Evolutionary conservation across 163 green algal species (phyloP), one percentile per base, ranked within the genome.

Genomic region (Scenedesmus sp.): DNA sequence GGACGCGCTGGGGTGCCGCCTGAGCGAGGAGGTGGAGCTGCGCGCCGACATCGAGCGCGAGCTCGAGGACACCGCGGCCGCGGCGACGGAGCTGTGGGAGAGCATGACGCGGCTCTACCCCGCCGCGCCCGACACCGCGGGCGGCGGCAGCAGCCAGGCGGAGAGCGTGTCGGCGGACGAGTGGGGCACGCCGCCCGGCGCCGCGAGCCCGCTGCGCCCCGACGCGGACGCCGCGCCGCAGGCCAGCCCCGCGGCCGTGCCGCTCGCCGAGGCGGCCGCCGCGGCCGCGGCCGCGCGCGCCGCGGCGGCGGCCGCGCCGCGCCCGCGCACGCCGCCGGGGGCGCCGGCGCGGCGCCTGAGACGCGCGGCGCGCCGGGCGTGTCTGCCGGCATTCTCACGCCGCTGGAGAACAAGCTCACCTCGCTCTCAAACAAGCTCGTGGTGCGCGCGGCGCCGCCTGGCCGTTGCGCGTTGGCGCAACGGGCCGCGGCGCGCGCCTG

Each of bases 401-500:
- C 67, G 15, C 31, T 76, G n/a, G 67, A 76, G 51, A 31, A 63
- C 48, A 76, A 65, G 33, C 47, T 76, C 50, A 24, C 51, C 50
- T 76, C 67, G 24, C 17, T 76, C 31, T 76, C 67, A 24, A 76
- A 45, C 67, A 76, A 76, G 34, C 67, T 76, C 22, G 67, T 65
- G 67, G 67, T 76, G 51, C 64, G 67, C 34, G 47, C 1, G 17
- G 63, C 10, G 9, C 6, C 20, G 48, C 17, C 7, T 31, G n/a
- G 33, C 5, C 34, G 18, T 5, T 70, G 36, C 14, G n/a, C 39
- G 42, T 14, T 6, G n/a, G 7, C 26, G 22, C 28, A 48, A 17
- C 28, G 29, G 2, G n/a, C n/a, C n/a, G n/a, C n/a, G n/a, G n/a
- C n/a, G n/a, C n/a, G n/a, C n/a, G n/a, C n/a, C n/a, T n/a, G n/a